Percentiles rank a stretch among this genome's conserved stretches.
These are phyloP conservation scores for Leishmania lainsoni DNA, from an alignment of 208 protist genomes.

Conservation along the genomic window DNA sequence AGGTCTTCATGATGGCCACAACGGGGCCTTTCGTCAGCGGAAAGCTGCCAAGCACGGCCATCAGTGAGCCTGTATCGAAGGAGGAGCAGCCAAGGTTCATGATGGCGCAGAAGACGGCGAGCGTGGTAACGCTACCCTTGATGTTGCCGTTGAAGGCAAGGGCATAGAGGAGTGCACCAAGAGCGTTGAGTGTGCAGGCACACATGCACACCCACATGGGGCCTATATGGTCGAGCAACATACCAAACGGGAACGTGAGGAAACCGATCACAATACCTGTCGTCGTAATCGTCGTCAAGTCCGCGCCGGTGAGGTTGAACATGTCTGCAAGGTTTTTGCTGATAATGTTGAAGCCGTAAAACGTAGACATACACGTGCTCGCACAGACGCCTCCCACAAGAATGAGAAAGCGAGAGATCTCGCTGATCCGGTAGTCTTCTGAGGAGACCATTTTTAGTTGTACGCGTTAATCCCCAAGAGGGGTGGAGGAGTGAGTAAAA, in stretches of 20 bases:
- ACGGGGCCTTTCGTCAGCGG: conserved; percentile 47
- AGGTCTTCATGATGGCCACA: conserved; percentile 62
- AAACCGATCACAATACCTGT: conserved; percentile 51
- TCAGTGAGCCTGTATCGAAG: conserved; percentile 68
- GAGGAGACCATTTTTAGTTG: conserved; percentile 18
- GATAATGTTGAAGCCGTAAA: conserved; percentile 69
- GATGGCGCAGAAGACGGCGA: conserved; percentile 59
- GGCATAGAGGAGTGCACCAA: conserved; percentile 55
- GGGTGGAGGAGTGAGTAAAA: background rate
- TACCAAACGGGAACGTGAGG: conserved; percentile 46
- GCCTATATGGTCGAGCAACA: conserved; percentile 64
- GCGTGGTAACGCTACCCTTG: conserved; percentile 25
- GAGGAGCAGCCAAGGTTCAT: conserved; percentile 57
- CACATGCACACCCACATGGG: conserved; percentile 44
- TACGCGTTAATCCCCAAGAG: too few species aligned
- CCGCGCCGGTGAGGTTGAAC: conserved; percentile 39
- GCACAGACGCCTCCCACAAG: conserved; percentile 45
- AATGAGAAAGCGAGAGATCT: conserved; percentile 53
- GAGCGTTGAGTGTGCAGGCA: conserved; percentile 22
- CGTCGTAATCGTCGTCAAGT: conserved; percentile 68
- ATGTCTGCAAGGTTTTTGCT: conserved; percentile 39
- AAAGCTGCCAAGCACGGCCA: conserved; percentile 64
- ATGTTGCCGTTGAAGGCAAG: conserved; percentile 62
- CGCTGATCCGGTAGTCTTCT: conserved; percentile 39
- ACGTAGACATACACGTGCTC: conserved; percentile 37